A percentile compares a stretch with the other conserved stretches of the same genome.
These are phyloP conservation scores for Boletus vermiculosoides DNA, from an alignment of 768 basidiomycete genomes.

Conservation along the genomic window DNA sequence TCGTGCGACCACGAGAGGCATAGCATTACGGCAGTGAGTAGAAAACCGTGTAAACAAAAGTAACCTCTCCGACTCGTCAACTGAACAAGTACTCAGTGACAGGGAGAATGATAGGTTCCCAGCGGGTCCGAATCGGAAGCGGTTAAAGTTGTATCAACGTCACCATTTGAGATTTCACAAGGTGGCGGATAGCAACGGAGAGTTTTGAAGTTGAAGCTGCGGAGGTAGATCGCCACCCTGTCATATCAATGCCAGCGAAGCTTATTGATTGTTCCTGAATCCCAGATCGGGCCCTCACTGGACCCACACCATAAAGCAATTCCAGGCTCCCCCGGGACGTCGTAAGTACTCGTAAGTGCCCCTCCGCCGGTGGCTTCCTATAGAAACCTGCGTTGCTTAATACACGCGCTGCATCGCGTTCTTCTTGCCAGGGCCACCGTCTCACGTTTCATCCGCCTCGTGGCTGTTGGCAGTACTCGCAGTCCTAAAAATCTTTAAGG, in stretches of 20 bases:
- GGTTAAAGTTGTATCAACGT: not conserved
- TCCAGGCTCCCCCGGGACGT: not conserved
- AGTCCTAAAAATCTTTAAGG: conserved; percentile 14
- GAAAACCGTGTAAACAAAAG: too few species aligned
- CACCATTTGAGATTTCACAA: not conserved
- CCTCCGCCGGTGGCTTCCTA: not conserved
- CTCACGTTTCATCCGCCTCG: conserved; percentile 8
- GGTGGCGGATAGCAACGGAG: not conserved
- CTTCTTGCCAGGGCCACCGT: conserved; percentile 6
- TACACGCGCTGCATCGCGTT: conserved; percentile 12
- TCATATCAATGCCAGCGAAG: not conserved
- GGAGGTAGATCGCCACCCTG: conserved; percentile 19
- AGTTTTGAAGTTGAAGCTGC: conserved; percentile 4
- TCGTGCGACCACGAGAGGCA: too few species aligned
- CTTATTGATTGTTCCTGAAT: conserved; percentile 10
- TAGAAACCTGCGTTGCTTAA: conserved; percentile 4
- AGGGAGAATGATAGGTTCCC: not conserved
- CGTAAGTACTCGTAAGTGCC: not conserved
- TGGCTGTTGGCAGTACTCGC: conserved; percentile 10
- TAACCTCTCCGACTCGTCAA: too few species aligned
- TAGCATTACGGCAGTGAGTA: not conserved
- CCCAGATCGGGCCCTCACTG: conserved; percentile 6
- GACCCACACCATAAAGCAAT: conserved; percentile 4
- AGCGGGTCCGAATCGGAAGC: conserved; percentile 16
- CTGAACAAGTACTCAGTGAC: not conserved